A percentile compares a stretch with the other conserved stretches of the same genome.
phyloP scores from a whole-genome alignment of 306 rosid genomes.

The Cucumis melo region DNA sequence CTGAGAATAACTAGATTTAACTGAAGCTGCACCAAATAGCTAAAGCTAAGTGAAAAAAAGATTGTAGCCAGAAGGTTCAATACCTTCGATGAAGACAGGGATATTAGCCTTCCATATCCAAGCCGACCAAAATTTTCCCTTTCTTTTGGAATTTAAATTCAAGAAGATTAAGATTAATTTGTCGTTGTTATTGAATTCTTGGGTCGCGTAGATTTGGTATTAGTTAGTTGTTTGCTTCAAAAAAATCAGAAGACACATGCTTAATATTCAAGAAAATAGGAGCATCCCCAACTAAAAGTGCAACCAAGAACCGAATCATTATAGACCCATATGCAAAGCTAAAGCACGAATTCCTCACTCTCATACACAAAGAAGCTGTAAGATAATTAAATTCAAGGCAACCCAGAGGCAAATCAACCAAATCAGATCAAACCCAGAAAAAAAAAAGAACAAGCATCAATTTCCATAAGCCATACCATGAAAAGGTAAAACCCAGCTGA shows the following conservation, averaged over 20 bases:
- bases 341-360: background rate
- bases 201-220: background rate
- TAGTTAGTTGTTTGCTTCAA: background rate
- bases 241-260: background rate
- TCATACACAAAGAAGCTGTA: background rate
- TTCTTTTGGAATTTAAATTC: background rate
- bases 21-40: background rate
- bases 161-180: background rate
- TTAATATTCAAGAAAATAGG: background rate
- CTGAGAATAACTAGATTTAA: background rate
- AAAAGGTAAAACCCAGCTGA: slow-evolving; percentile 2
- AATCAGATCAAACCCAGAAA: slow-evolving; percentile 14
- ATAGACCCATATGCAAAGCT: background rate
- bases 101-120: background rate
- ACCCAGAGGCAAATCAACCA: slow-evolving; percentile 19
- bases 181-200: background rate
- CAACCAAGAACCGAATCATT: background rate
- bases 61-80: background rate
- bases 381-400: slow-evolving; percentile 8
- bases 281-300: background rate
- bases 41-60: background rate
- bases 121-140: background rate
- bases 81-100: background rate
- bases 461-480: slow-evolving; percentile 14
- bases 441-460: slow-evolving; percentile 17